Base-by-base conservation (phyloP, 768 basidiomycete genomes). In the Suillus americanus region DNA sequence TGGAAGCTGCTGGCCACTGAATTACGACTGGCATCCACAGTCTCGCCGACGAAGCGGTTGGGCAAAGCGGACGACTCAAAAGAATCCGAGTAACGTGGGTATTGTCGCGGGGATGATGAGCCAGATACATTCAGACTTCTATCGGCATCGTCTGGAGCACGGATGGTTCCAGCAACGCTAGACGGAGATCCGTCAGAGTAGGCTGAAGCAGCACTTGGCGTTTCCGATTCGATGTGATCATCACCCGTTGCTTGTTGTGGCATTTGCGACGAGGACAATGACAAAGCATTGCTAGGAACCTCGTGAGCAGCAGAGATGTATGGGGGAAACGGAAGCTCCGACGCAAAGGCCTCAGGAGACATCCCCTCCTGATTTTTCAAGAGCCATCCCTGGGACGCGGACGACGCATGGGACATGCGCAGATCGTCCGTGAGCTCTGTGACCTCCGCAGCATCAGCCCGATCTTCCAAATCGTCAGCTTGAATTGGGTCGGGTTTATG, bases 381-480 rank as follows among this genome's bases (percentile, higher is more conserved):
- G n/a, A 68, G 40, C 62, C 60, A 57, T 5, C 60, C 60, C 5
- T 20, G 65, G 10, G 63, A 61, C 38, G 38, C 41, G 20, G 65
- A 46, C 46, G 66, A 64, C 12, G 13, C 33, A 14, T 61, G 60
- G 18, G 62, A 46, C 30, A 25, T 45, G 23, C 28, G 65, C n/a
- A 35, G 45, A 28, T 66, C 67, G 20, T 61, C 54, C 40, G 6
- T 16, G n/a, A 37, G 35, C 37, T 64, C 38, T 14, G 6, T 23
- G n/a, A 23, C 55, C 37, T 64, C 38, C 13, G 18, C 20, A 25
- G 14, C 37, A 28, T 46, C 43, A 10, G 56, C 35, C 30, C 14
- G 16, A 28, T 46, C 57, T 50, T 68, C 65, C 56, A 37, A 13
- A 56, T 74, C 75, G 37, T 62, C 45, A 7, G 70, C 65, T 45